phyloP scores from a whole-genome alignment of 202 grass and related monocot genomes.

The Eragrostis tef region DNA sequence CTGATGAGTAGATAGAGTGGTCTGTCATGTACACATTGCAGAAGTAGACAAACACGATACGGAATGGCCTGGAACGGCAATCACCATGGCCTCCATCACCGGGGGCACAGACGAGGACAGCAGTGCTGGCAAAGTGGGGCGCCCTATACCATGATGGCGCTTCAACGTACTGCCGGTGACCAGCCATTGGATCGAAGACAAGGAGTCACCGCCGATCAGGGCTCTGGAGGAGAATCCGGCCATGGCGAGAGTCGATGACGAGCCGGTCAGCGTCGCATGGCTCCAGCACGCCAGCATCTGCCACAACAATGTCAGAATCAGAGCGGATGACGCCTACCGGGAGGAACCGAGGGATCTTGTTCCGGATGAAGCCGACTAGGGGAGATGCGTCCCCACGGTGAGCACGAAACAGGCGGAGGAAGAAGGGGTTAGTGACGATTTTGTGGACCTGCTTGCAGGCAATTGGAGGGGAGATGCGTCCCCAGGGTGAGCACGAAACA shows the following conservation, averaged over 20 bases:
- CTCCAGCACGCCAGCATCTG: not conserved
- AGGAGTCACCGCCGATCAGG: not conserved
- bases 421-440: not conserved
- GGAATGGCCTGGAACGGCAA: conserved; percentile 2
- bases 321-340: not conserved
- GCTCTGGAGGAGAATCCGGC: not conserved
- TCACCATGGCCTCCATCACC: not conserved
- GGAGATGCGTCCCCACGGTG: not conserved
- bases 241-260: not conserved
- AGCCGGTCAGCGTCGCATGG: not conserved
- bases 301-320: not conserved
- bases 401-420: not conserved
- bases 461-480: not conserved
- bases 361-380: not conserved
- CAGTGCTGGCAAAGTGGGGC: not conserved
- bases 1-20: not conserved
- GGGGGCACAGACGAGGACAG: not conserved
- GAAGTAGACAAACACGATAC: conserved; percentile 3
- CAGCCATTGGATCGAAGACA: not conserved
- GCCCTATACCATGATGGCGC: not conserved
- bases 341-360: not conserved
- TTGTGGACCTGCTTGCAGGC: not conserved
- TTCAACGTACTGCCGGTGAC: not conserved
- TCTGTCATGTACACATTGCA: not conserved
- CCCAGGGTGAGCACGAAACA: not conserved